Percentiles rank a stretch among this genome's conserved stretches.
Evolutionary conservation across 1,284 basidiomycete species (phyloP).

Genomic region (Prillingera fragicola): DNA sequence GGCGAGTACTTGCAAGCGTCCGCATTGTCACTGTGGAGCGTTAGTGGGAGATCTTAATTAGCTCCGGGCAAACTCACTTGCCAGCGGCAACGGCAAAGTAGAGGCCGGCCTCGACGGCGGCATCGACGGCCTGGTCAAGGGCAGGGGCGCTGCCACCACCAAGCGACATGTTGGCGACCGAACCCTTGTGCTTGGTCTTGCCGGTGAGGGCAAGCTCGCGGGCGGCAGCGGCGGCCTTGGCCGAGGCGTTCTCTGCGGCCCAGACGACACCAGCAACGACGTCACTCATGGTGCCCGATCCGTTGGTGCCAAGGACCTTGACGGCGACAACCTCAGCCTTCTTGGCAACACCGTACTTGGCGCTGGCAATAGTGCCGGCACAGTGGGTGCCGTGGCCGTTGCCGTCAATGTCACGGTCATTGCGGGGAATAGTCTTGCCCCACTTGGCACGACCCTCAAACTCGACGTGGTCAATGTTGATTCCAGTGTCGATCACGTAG

Average conservation of each 20-base stretch:
- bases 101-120: slow-evolving; percentile 73
- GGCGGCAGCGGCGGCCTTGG: slow-evolving; percentile 55
- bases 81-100: slow-evolving; percentile 96
- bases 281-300: slow-evolving; percentile 92
- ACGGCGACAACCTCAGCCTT: slow-evolving; percentile 83
- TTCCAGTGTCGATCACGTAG: slow-evolving; percentile 57
- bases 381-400: slow-evolving; percentile 70
- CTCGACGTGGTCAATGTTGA: slow-evolving; percentile 80
- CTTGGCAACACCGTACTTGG: slow-evolving; percentile 90
- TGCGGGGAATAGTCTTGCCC: slow-evolving; percentile 74
- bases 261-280: slow-evolving; percentile 81
- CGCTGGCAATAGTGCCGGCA: slow-evolving; percentile 72
- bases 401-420: slow-evolving; percentile 69
- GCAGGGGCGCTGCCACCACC: slow-evolving; percentile 90
- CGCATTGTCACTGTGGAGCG: slow-evolving; percentile 53
- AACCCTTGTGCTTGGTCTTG: slow-evolving; percentile 78
- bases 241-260: slow-evolving; percentile 64
- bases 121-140: slow-evolving; percentile 80
- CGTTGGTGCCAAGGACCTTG: slow-evolving; percentile 92
- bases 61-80: slow-evolving; percentile 46
- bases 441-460: slow-evolving; percentile 80
- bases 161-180: slow-evolving; percentile 96
- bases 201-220: slow-evolving; percentile 62
- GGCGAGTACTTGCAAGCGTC: slow-evolving; percentile 72
- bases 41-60: too few species aligned